Base-by-base conservation (phyloP, 2,329 filamentous ascomycete genomes). In the Exophiala oligosperma region DNA sequence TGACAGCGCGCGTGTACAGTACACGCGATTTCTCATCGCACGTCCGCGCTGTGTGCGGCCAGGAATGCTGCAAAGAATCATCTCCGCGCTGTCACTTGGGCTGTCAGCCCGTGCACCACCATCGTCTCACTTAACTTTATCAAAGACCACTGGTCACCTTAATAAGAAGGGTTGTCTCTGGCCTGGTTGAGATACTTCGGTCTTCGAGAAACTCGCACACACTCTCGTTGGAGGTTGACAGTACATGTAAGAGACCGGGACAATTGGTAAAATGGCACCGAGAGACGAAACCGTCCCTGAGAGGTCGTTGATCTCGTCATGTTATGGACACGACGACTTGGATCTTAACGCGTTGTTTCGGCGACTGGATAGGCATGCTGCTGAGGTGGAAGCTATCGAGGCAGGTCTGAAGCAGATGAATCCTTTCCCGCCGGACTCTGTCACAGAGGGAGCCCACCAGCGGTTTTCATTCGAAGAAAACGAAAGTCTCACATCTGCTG, bases 341-440 rank as follows among this genome's bases (percentile, higher is more conserved):
- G 60, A 59, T 52, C 53, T 62, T 3, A 53, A 62, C 28, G 56
- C 60, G 8, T 52, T 62, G 17, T 59, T 62, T 37, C 44, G 41
- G 35, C 56, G 50, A n/a, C 52, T 62, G 38, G 60, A 62, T 44
- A 62, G 38, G 28, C 59, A 62, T 37, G 56, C 60, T 7, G 50
- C 60, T 23, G 53, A 62, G 17, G 54, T 62, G 53, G 43, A 59
- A 26, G 60, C 59, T 32, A 49, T 62, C 2, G 60, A 56, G 43
- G 49, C 54, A 7, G 49, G 56, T n/a, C 40, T 62, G 7, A 56
- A 35, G 32, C 32, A 9, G 32, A 35, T 35, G 32, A 6, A 9
- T 2, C 32, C 32, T 8, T 35, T 35, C 4, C 11, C 32, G 32
- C 9, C 9, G 7, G 32, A 35, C 7, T 35, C 32, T 35, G 32